Percentiles rank a stretch among this genome's conserved stretches.
Evolutionary conservation across 2,329 filamentous ascomycete genomes (phyloP).

Genomic region (Cercospora sp.): DNA sequence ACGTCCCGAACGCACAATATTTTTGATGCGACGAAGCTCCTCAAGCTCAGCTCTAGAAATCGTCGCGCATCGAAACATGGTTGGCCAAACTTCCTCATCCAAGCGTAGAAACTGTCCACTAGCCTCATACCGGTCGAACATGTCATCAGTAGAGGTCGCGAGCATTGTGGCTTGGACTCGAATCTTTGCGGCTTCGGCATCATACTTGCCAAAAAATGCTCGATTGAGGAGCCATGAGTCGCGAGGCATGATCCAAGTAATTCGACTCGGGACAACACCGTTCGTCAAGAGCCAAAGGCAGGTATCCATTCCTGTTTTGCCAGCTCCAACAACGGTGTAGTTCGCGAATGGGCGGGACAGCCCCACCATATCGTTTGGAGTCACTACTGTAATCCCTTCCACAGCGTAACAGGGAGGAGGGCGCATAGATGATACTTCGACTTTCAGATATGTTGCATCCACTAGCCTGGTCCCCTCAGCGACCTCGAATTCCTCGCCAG

Average conservation of each 20-base stretch:
- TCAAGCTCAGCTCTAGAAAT: slow-evolving; percentile 24
- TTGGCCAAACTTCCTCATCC: slow-evolving; percentile 17
- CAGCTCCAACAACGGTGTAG: slow-evolving; percentile 27
- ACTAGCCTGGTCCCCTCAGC: background rate
- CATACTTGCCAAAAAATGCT: slow-evolving; percentile 9
- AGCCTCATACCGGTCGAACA: slow-evolving; percentile 15
- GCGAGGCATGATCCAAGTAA: slow-evolving; percentile 31
- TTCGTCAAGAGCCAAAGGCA: slow-evolving; percentile 25
- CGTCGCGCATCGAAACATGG: slow-evolving; percentile 26
- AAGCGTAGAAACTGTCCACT: slow-evolving; percentile 9
- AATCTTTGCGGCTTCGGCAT: background rate
- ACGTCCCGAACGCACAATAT: slow-evolving; percentile 22
- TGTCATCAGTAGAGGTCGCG: slow-evolving; percentile 20
- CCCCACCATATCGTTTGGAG: slow-evolving; percentile 19
- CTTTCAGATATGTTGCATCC: slow-evolving; percentile 27
- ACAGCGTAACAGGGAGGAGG: slow-evolving; percentile 22
- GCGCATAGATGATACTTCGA: slow-evolving; percentile 25
- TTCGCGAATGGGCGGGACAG: slow-evolving; percentile 14
- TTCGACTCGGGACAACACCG: slow-evolving; percentile 15
- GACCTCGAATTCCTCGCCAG: slow-evolving; percentile 10
- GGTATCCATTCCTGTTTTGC: slow-evolving; percentile 29
- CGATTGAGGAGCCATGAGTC: slow-evolving; percentile 25
- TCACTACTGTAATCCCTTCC: slow-evolving; percentile 11
- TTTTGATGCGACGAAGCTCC: slow-evolving; percentile 20
- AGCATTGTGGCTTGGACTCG: slow-evolving; percentile 1